Evolutionary conservation across 2,329 filamentous ascomycete genomes (phyloP), one percentile per base, ranked within the genome.

Genomic region (Sodiomyces alkalinus): DNA sequence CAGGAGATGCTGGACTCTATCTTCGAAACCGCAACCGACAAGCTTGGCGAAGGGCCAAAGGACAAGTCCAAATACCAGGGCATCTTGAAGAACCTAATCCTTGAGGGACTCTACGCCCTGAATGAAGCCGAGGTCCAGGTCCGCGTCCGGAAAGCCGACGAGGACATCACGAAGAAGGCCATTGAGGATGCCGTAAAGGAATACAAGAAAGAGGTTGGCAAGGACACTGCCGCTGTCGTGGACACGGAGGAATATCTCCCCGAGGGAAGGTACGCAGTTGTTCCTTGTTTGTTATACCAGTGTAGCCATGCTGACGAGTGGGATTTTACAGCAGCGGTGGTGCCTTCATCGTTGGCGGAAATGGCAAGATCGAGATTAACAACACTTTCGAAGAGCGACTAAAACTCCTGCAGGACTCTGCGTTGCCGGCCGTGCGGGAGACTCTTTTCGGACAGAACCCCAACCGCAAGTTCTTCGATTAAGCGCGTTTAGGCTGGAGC

Each of bases 321-420:
- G n/a, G n/a, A n/a, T n/a, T 17, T 17, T 28, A 36, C 41, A 96
- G 90, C 46, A 68, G 85, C 34, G 90, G 90, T 35, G 90, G 90
- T 44, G 66, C 92, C 33, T 53, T 70, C 33, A 74, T 98, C 39
- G 58, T 92, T 31, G 83, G 86, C 39, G 77, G 80, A 41, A 67
- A 66, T 39, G 90, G 90, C 51, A 94, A 87, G 68, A 96, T 98
- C 51, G 85, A 93, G 46, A 87, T 98, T 55, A 86, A 94, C 70
- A 96, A 98, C 64, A 96, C 90, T 31, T 80, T 96, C 42, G 90
- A 96, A 52, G 80, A 92, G 51, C 76, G 90, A 41, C 64, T 98
- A 55, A 71, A 69, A 46, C 65, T 96, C 35, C 72, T 96, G 39
- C 79, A 93, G 58, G 75, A 77, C 32, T 80, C 80, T 41, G 80